Percentiles rank a stretch among this genome's conserved stretches.
These are phyloP conservation scores for Leccinum disarticulatum DNA, from an alignment of 768 basidiomycete genomes.

Conservation along the genomic window DNA sequence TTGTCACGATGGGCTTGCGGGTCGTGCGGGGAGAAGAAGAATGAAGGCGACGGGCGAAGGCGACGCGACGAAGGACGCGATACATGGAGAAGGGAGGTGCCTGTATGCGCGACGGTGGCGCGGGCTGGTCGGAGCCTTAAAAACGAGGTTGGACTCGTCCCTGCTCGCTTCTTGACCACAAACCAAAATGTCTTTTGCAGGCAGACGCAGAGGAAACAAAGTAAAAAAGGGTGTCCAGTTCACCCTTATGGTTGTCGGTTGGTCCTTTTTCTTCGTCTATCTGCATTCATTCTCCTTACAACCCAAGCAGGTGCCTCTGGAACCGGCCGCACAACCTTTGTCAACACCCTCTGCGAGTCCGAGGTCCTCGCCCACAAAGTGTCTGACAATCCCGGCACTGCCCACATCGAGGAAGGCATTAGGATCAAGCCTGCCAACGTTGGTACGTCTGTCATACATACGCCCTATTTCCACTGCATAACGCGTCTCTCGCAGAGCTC, in stretches of 20 bases:
- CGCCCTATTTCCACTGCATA: background rate
- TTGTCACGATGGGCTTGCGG: slow-evolving; percentile 32
- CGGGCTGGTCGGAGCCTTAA: slow-evolving; percentile 34
- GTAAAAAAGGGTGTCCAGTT: slow-evolving; percentile 99
- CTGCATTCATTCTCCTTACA: background rate
- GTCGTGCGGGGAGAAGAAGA: slow-evolving; percentile 1
- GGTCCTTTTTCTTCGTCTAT: slow-evolving; percentile 32
- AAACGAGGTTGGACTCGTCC: slow-evolving; percentile 33
- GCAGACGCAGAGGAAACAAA: slow-evolving; percentile 87
- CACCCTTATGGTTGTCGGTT: slow-evolving; percentile 97
- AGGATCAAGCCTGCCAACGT: slow-evolving; percentile 94
- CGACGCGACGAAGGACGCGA: slow-evolving; percentile 13
- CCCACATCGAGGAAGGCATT: slow-evolving; percentile 92
- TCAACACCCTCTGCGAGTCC: slow-evolving; percentile 98
- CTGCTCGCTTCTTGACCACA: slow-evolving; percentile 28
- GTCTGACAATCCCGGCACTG: slow-evolving; percentile 79
- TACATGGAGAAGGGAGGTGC: slow-evolving; percentile 9
- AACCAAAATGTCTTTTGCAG: slow-evolving; percentile 77
- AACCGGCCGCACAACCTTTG: slow-evolving; percentile 96
- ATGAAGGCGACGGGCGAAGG: slow-evolving; percentile 9
- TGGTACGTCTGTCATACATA: slow-evolving; percentile 44
- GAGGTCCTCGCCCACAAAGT: slow-evolving; percentile 89
- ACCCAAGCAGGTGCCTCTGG: slow-evolving; percentile 84
- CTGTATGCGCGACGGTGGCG: slow-evolving; percentile 36
- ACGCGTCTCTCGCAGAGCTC: slow-evolving; percentile 59